Base-by-base conservation (phyloP, 352 stramenopile genomes). In the Phytopythium vexans region DNA sequence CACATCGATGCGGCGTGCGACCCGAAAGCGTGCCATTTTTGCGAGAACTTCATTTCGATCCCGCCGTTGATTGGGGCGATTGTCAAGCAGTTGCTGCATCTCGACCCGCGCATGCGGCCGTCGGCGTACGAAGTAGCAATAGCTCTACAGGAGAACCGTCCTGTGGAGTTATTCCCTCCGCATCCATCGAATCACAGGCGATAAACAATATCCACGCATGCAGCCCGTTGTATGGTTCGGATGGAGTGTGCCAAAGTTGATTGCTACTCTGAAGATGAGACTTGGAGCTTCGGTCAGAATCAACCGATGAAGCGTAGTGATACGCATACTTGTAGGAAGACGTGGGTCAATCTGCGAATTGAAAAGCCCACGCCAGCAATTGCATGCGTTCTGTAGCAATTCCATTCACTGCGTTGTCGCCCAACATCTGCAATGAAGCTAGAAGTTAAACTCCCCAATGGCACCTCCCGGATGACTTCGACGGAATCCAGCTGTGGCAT, bases 11-110 rank as follows among this genome's bases (percentile, higher is more conserved):
- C 68, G 9, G 70, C 52, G 14, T 92, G 80, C 60, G 73, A 72
- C 38, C 62, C 66, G 11, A 69, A 70, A 32, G 56, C 64, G 38
- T 94, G 85, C 47, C 67, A 83, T 54, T 61, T 92, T 10, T 94
- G 85, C 58, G 45, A 77, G 31, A 89, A 94, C 57, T 88, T 92
- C 45, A 89, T 94, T 27, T 67, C 73, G 38, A 89, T 94, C 43
- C 82, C 85, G 14, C 78, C 78, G 15, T 62, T 92, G 2, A 80
- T 90, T 12, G 78, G 79, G 8, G 77, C 72, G 8, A 84, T 90
- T 49, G 86, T 93, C 61, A 88, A 91, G 62, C 66, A 84, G 50
- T 61, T 93, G 54, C 72, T 93, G 27, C 78, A 91, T 52, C 58
- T 84, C 45, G 78, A 93, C 35, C 82, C 82, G 33, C 66, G 74